A percentile compares a stretch with the other conserved stretches of the same genome.
phyloP scores from a whole-genome alignment of 2,329 filamentous ascomycete genomes.

The Fusarium agapanthi region DNA sequence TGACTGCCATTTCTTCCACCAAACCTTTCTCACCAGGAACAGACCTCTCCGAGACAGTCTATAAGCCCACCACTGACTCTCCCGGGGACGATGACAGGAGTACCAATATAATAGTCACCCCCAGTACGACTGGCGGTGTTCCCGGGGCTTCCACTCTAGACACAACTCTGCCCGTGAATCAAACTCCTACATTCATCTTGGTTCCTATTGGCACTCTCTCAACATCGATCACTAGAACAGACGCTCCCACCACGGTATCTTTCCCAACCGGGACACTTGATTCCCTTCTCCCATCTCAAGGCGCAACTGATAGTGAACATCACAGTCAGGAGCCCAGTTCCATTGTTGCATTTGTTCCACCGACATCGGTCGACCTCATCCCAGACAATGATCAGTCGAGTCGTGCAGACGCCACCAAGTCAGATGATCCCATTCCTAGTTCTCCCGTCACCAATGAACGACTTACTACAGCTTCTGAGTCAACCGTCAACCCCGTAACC shows the following conservation, averaged over 20 bases:
- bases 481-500: background rate
- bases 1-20: background rate
- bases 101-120: background rate
- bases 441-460: background rate
- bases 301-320: background rate
- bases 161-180: background rate
- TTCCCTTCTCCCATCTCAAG: accelerated
- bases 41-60: accelerated
- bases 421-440: background rate
- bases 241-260: accelerated
- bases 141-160: background rate
- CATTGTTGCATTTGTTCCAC: accelerated
- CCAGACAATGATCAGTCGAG: background rate
- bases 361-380: background rate
- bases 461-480: background rate
- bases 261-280: background rate
- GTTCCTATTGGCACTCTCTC: accelerated
- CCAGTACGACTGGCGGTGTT: background rate
- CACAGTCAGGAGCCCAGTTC: background rate
- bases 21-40: accelerated
- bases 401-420: background rate
- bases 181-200: background rate
- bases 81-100: background rate
- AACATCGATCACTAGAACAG: background rate
- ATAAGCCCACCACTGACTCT: accelerated